These are phyloP conservation scores for Cinnamomum chago DNA, from an alignment of 164 flowering plant genomes.

Conservation along the genomic window DNA sequence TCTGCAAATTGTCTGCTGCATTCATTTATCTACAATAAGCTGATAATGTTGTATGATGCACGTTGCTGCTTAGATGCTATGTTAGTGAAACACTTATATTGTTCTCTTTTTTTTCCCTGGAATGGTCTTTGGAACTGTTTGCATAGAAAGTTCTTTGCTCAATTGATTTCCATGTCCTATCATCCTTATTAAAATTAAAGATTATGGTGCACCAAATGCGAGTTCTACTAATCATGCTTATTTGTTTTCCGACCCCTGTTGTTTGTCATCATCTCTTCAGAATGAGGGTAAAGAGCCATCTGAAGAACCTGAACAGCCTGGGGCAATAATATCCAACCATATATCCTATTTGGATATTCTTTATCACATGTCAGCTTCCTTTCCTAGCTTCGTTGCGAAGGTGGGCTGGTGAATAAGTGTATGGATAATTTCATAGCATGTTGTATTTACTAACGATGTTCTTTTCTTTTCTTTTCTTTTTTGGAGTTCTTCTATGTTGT, in stretches of 20 bases:
- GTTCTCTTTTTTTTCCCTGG: too few relatives aligned
- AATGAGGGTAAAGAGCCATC: constrained; percentile 31
- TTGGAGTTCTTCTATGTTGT: neutral
- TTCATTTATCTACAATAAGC: too few relatives aligned
- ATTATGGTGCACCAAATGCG: too few relatives aligned
- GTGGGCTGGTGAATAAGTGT: constrained; percentile 20
- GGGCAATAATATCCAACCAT: constrained; percentile 83
- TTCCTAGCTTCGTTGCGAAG: constrained; percentile 97
- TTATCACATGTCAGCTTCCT: constrained; percentile 91
- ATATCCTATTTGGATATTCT: constrained; percentile 88
- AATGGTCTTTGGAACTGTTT: too few relatives aligned
- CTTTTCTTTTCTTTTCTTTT: too few relatives aligned
- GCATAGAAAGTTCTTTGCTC: too few relatives aligned
- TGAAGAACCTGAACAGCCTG: constrained; percentile 65
- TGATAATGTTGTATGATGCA: too few relatives aligned
- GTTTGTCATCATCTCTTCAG: constrained; percentile 26
- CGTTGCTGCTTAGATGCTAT: too few relatives aligned
- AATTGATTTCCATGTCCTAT: too few relatives aligned
- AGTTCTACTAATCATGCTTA: neutral
- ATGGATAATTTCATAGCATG: neutral
- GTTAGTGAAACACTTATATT: too few relatives aligned
- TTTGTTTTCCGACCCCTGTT: neutral
- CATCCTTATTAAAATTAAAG: too few relatives aligned
- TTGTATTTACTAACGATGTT: neutral
- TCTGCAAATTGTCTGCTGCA: too few relatives aligned